Base-by-base conservation (phyloP, 495 filamentous ascomycete species). In the Endocarpon pusillum region DNA sequence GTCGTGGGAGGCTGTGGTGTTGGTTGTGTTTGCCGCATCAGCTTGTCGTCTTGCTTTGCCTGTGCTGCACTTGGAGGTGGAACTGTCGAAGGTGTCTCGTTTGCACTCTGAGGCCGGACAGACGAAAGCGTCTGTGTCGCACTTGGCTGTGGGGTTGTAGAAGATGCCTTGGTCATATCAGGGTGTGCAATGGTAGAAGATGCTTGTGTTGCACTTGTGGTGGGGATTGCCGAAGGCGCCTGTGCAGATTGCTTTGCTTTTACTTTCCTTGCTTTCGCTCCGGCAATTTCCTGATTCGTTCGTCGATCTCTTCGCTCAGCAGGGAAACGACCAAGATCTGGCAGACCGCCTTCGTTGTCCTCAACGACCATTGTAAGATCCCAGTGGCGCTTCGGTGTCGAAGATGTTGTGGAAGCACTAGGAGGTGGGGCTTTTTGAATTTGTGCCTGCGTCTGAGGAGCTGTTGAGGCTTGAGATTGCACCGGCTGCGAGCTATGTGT, bases 291-390 rank as follows among this genome's bases (percentile, higher is more conserved):
- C 2, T 10, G 27, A 2, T 36, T 36, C 19, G 24, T 31, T 12
- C 38, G 38, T 34, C 44, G 42, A 23, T 25, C 32, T 14, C 39
- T 35, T 19, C 48, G 19, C 32, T 40, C 38, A 4, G 42, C 45
- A n/a, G 49, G 49, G 18, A 48, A 48, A 22, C 40, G 36, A 11
- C 45, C 47, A 6, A 48, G 42, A 36, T 37, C 43, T 29, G 41
- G 35, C 20, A 45, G 34, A n/a, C 36, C 32, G 19, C 34, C 33
- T 17, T 31, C 28, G 12, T 31, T 31, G 28, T 31, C 12, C 19
- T 28, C 15, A 12, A 15, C 32, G 4, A 20, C 34, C 19, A 21
- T 22, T n/a, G n/a, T n/a, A n/a, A n/a, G n/a, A n/a, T n/a, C n/a
- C n/a, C n/a, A n/a, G n/a, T n/a, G n/a, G n/a, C n/a, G n/a, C n/a